phyloP scores from a whole-genome alignment of 176 grass and related monocot species.

The Alloteropsis semialata region DNA sequence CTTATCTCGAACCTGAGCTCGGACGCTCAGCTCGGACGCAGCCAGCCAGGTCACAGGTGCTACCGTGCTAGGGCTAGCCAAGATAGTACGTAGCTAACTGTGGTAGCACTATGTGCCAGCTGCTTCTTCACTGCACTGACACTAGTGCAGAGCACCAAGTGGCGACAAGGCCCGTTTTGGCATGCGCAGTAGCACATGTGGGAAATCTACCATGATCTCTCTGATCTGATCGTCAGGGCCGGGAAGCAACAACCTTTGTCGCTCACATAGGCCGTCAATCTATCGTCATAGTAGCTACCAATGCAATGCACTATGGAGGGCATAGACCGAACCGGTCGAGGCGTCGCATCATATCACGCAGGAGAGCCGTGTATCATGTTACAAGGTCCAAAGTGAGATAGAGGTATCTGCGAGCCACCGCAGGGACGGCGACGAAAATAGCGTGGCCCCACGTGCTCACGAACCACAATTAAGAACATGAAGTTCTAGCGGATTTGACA shows the following conservation, averaged over 20 bases:
- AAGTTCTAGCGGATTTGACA: background rate
- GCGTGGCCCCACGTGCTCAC: background rate
- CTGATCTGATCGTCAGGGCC: background rate
- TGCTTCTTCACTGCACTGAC: background rate
- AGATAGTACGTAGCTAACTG: too few relatives aligned
- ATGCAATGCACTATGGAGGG: background rate
- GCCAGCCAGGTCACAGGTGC: background rate
- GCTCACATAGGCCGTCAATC: background rate
- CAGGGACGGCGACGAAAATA: background rate
- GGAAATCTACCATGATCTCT: background rate
- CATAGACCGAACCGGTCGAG: background rate
- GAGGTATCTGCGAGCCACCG: background rate
- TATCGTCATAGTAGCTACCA: background rate
- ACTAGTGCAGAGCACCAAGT: background rate
- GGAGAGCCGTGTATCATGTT: background rate
- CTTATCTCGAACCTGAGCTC: slow-evolving; percentile 27
- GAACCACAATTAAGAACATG: background rate
- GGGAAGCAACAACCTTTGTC: background rate
- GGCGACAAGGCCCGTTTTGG: background rate
- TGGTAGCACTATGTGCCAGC: background rate
- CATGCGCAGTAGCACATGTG: background rate
- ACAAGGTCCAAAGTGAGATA: background rate
- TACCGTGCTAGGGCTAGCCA: background rate
- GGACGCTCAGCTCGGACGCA: background rate
- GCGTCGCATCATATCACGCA: too few relatives aligned